phyloP scores from a whole-genome alignment of 202 grass and related monocot genomes.

The Cymbopogon flexuosus region DNA sequence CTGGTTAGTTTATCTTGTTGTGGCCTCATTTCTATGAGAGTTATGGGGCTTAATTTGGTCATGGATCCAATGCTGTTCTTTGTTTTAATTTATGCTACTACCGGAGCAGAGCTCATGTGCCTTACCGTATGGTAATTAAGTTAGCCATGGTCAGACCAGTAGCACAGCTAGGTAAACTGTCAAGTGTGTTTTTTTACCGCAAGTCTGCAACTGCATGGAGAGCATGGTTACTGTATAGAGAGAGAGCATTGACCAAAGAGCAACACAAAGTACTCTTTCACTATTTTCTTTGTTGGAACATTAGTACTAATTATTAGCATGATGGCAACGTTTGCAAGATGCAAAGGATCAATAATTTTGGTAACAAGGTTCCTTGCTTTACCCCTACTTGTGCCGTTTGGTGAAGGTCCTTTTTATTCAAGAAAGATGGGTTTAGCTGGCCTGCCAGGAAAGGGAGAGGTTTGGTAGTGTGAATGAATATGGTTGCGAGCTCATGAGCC shows the following conservation, averaged over 20 bases:
- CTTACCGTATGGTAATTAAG: background rate
- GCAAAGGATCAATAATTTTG: conserved; percentile 28
- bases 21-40: background rate
- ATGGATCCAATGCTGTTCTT: conserved; percentile 22
- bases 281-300: background rate
- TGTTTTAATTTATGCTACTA: conserved; percentile 21
- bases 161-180: background rate
- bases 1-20: background rate
- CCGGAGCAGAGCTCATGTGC: conserved; percentile 30
- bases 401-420: conserved; percentile 28
- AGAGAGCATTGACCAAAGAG: background rate
- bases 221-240: conserved; percentile 1
- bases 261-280: background rate
- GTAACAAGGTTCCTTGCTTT: conserved; percentile 37
- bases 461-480: conserved; percentile 41
- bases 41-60: background rate
- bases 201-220: background rate
- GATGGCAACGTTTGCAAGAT: conserved; percentile 17
- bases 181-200: background rate
- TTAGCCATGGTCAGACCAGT: background rate
- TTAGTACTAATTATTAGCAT: conserved; percentile 26
- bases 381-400: conserved; percentile 28
- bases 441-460: conserved; percentile 30
- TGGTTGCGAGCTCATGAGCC: conserved; percentile 14
- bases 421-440: conserved; percentile 28